Evolutionary conservation across 2,329 filamentous ascomycete species (phyloP).

Genomic region (Thelonectria discophora): DNA sequence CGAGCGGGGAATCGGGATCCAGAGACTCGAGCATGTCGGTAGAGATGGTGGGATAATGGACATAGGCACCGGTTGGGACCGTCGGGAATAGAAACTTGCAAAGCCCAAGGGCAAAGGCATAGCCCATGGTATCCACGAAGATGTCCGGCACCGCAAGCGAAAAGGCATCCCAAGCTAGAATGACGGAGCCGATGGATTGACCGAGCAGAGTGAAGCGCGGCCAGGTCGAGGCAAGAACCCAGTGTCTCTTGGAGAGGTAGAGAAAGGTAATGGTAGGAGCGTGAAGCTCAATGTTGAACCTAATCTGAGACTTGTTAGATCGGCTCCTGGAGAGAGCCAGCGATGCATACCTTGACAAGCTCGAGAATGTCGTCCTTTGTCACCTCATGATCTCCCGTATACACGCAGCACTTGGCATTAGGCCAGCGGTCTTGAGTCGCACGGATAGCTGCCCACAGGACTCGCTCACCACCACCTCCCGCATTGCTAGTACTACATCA

Average conservation of each 20-base stretch:
- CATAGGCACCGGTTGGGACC: conserved; percentile 89
- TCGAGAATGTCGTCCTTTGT: conserved; percentile 81
- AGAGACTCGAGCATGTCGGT: conserved; percentile 95
- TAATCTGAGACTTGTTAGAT: conserved; percentile 60
- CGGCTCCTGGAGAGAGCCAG: not conserved
- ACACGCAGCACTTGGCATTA: conserved; percentile 87
- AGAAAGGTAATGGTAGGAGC: conserved; percentile 85
- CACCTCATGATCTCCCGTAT: conserved; percentile 93
- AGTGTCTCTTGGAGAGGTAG: conserved; percentile 87
- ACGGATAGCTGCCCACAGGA: conserved; percentile 94
- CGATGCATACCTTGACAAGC: conserved; percentile 71
- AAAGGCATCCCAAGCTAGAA: conserved; percentile 92
- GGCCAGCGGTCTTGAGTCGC: conserved; percentile 92
- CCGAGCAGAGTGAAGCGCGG: conserved; percentile 91
- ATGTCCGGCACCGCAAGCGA: conserved; percentile 91
- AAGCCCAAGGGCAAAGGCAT: conserved; percentile 87
- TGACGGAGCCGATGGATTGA: conserved; percentile 88
- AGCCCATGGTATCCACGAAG: conserved; percentile 98
- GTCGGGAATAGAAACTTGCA: conserved; percentile 81
- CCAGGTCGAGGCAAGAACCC: conserved; percentile 87
- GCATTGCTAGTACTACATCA: conserved; percentile 73
- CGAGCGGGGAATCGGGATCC: conserved; percentile 66
- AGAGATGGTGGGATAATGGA: conserved; percentile 98
- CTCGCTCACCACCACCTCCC: conserved; percentile 92
- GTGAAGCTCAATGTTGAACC: conserved; percentile 93